Evolutionary conservation across 495 filamentous ascomycete species (phyloP), one percentile per base, ranked within the genome.

Genomic region (Cercophora newfieldiana): DNA sequence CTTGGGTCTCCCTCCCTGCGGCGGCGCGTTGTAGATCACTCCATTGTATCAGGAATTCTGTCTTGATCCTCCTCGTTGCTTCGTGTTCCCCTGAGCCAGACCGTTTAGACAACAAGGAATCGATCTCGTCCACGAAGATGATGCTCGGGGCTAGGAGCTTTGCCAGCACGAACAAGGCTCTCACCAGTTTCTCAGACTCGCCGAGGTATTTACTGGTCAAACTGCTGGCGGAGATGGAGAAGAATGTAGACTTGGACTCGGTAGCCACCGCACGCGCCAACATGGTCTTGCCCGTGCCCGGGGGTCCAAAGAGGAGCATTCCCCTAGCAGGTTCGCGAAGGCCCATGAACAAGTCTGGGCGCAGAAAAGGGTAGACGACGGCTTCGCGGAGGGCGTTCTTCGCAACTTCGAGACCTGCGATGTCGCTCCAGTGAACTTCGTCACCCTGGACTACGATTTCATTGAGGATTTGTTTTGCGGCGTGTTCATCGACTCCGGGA

Each of bases 61-160:
- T 99, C 78, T 99, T 98, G 70, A 97, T 96, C 26, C 96, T 85
- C 47, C 94, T 84, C 7, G 93, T 96, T 5, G 96, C 91, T 77
- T 99, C 95, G 72, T 98, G 90, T 70, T 99, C 95, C 6, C 92
- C 88, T 2, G 85, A 87, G 0, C 92, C 92, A 7, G 89, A 90
- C 24, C 95, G 87, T 2, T 93, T 86, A 0, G 92, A 96, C 1
- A 99, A 83, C 5, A 99, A 79, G 1, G 95, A 97, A 75, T 99
- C 95, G 70, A 99, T 99, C 74, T 99, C 95, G 71, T 99, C 95
- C 6, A 99, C 94, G 68, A 99, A 99, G 69, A 99, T 99, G 76
- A 99, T 98, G 64, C 90, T 93, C 0, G 95, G 95, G 0, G 95
- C 94, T 28, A 98, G 86, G 19, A 88, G 85, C 72, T 97, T 97